Evolutionary conservation across 1,284 basidiomycete species (phyloP), one percentile per base, ranked within the genome.

Genomic region (Sphaerobolus stellatus): DNA sequence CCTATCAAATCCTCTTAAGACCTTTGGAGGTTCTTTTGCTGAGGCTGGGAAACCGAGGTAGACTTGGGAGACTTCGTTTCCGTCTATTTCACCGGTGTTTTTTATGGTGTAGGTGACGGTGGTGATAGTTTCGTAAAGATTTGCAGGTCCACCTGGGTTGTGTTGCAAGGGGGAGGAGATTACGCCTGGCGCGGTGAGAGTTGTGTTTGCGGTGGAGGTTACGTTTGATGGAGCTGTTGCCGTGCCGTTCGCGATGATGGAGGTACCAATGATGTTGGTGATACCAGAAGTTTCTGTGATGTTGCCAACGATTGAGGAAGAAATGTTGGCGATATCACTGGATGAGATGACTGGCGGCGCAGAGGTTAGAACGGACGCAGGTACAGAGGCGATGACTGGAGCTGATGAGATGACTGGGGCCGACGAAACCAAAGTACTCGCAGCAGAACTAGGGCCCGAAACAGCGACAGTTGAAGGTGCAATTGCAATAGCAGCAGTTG

Each of bases 1-100:
- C 57, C 83, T 73, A 16, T 80, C 81, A 68, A 89, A 89, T 4
- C 86, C 86, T 62, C 79, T 82, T 31, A 89, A 70, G 48, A 86
- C 63, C 8, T 77, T 78, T 0, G 86, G 86, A 2, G 86, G 84
- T 56, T 83, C 80, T 14, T 73, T 73, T 2, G 83, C 74, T 1
- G 77, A 80, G 0, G 74, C 53, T 0, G 84, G 82, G 63, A 82
- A 79, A 61, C 81, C 76, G 13, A 87, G 51, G 66, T 88, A 89
- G 4, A 88, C 66, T 67, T 88, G 86, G 47, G 51, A 48, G 59
- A 78, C 79, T 68, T 82, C 80, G 51, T 75, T 69, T 3, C 88
- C 88, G 49, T 64, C 73, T 16, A 76, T 66, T 1, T 63, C 54
- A 0, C 88, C 87, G 0, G 75, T 77, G 65, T 90, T 90, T 59